Evolutionary conservation across 1,284 basidiomycete genomes (phyloP).

Genomic region (Trichosporon ovoides): DNA sequence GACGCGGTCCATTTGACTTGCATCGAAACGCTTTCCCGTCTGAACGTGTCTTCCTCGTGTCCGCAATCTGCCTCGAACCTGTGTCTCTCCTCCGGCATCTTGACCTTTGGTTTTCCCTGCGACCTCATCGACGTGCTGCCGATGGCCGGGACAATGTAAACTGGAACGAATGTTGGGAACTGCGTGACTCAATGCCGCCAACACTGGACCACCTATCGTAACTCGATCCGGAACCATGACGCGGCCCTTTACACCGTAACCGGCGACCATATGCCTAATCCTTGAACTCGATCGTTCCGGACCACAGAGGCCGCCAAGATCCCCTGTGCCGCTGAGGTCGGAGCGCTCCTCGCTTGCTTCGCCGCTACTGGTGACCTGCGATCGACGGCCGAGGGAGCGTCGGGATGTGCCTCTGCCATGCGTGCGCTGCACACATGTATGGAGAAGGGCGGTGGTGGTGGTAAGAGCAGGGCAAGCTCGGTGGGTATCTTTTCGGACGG

Average conservation of each 20-base stretch:
- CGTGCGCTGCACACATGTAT: conserved; percentile 75
- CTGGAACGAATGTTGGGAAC: too few relatives aligned
- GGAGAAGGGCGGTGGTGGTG: conserved; percentile 38
- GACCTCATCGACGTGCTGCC: too few relatives aligned
- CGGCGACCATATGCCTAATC: too few relatives aligned
- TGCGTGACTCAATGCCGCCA: too few relatives aligned
- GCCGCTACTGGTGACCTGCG: conserved; percentile 71
- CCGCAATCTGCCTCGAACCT: not conserved
- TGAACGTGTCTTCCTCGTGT: not conserved
- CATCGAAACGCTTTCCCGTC: too few relatives aligned
- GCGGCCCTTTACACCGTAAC: too few relatives aligned
- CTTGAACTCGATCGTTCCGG: not conserved
- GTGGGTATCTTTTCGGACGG: too few relatives aligned
- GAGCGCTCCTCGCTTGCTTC: conserved; percentile 84
- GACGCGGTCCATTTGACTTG: not conserved
- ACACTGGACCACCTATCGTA: too few relatives aligned
- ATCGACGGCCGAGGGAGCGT: conserved; percentile 47
- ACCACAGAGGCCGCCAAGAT: conserved; percentile 54
- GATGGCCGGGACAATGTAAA: too few relatives aligned
- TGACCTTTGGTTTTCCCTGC: too few relatives aligned
- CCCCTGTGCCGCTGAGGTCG: conserved; percentile 69
- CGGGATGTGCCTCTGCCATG: conserved; percentile 62
- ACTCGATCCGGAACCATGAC: too few relatives aligned
- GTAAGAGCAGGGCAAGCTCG: not conserved
- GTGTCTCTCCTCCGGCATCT: too few relatives aligned